Evolutionary conservation across 1,284 basidiomycete species (phyloP).

Genomic region (Heliocybe sulcata): DNA sequence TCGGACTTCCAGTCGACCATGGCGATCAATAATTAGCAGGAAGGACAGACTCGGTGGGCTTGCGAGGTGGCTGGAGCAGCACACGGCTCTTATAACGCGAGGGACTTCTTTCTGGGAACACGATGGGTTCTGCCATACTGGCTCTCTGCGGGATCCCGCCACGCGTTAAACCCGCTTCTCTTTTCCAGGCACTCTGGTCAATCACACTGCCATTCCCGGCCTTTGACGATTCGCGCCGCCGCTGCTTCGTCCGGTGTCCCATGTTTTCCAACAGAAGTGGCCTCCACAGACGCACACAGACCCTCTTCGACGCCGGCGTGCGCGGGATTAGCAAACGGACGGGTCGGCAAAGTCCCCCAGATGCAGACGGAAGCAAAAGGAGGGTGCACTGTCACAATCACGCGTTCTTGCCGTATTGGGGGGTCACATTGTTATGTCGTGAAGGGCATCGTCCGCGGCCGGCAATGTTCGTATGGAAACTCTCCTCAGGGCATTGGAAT

Average conservation of each 20-base stretch:
- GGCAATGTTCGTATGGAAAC: background rate
- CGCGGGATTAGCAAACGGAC: no score
- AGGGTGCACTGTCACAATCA: background rate
- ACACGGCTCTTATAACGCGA: background rate
- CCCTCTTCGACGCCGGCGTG: no score
- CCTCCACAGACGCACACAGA: background rate
- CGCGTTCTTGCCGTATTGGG: background rate
- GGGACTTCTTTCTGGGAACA: background rate
- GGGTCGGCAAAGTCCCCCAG: no score
- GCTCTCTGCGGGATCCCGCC: background rate
- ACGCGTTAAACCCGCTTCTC: background rate
- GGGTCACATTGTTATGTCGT: background rate
- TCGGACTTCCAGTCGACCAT: conserved; percentile 58
- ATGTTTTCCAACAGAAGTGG: background rate
- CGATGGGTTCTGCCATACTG: no score
- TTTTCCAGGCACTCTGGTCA: background rate
- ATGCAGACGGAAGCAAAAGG: background rate
- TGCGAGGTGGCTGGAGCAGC: background rate
- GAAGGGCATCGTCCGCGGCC: background rate
- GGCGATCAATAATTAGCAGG: conserved; percentile 1
- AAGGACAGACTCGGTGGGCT: background rate
- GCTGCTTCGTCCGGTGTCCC: background rate
- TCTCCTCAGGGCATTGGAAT: background rate
- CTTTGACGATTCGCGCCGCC: background rate
- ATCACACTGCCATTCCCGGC: background rate